Evolutionary conservation across 2,329 filamentous ascomycete genomes (phyloP), one percentile per base, ranked within the genome.

Genomic region (Botrytis byssoidea): DNA sequence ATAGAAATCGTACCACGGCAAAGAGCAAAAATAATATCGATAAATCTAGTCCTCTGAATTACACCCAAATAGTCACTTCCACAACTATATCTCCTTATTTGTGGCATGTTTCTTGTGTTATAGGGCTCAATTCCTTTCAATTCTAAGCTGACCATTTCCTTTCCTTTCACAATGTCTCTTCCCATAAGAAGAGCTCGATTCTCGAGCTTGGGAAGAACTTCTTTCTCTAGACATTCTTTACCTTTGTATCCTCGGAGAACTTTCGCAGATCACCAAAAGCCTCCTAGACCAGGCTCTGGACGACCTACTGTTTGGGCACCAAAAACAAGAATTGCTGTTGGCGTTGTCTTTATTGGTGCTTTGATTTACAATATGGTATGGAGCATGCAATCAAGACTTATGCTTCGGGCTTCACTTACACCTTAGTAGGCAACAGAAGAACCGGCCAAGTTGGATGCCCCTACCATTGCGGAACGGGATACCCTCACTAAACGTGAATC

Each of bases 401-500:
- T 61, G 74, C 78, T 68, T 20, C 48, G 65, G 76, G 74, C 55
- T 68, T 70, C 44, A 72, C 72, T 73, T 79, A 68, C 80, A 70
- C n/a, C 20, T n/a, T 22, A 74, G 51, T 48, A 82, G 81, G 76
- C 73, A 37, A 81, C 80, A 55, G 79, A 80, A 44, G 77, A 81
- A 73, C 77, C 78, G 35, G 70, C 73, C 82, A 84, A 81, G 72
- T 84, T 89, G 79, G 92, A 95, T 78, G 80, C 84, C 65, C 87
- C 92, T 44, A 88, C 92, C 59, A 93, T 98, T 77, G 94, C 94
- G 79, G 93, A 97, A 81, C 90, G 93, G 79, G 96, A 98, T 83
- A 90, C 89, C 76, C 87, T 94, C 75, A 88, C 89, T 78, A 97
- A 96, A 84, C 91, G 92, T 75, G 92, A 96, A 82, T 88, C 89